Percentiles rank a stretch among this genome's conserved stretches.
These are phyloP conservation scores for Nothophytophthora sp. DNA, from an alignment of 352 stramenopile species.

Conservation along the genomic window DNA sequence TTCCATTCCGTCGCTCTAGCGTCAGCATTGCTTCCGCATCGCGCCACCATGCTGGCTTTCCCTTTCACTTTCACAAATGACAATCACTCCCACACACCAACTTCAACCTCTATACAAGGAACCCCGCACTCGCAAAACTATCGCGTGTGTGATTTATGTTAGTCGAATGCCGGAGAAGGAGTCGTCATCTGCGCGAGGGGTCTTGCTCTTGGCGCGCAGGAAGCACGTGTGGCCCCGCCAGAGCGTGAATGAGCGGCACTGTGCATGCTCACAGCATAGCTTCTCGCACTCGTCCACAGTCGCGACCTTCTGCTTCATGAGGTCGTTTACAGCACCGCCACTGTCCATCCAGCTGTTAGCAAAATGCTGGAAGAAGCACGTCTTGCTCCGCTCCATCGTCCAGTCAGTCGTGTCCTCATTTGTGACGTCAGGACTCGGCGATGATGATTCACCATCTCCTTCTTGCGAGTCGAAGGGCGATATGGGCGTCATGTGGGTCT, in stretches of 20 bases:
- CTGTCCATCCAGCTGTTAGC: slow-evolving; percentile 70
- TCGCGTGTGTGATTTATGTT: slow-evolving; percentile 14
- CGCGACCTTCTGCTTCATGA: slow-evolving; percentile 55
- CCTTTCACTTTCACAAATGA: slow-evolving; percentile 30
- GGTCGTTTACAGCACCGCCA: slow-evolving; percentile 56
- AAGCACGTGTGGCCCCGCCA: slow-evolving; percentile 75
- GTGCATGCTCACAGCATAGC: slow-evolving; percentile 59
- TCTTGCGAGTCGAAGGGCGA: slow-evolving; percentile 24
- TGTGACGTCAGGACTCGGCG: slow-evolving; percentile 5
- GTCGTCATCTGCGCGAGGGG: slow-evolving; percentile 43
- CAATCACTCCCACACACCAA: slow-evolving; percentile 25
- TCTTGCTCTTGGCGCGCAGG: slow-evolving; percentile 43
- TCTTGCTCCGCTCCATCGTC: slow-evolving; percentile 32
- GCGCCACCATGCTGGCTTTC: slow-evolving; percentile 10
- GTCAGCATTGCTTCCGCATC: not conserved
- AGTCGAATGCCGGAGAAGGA: slow-evolving; percentile 64
- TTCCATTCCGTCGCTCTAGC: slow-evolving; percentile 7
- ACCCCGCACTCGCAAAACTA: slow-evolving; percentile 24
- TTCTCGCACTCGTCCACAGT: slow-evolving; percentile 65
- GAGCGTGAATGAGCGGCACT: slow-evolving; percentile 71
- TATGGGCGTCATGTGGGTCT: slow-evolving; percentile 68
- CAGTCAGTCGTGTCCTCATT: slow-evolving; percentile 2
- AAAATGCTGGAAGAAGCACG: slow-evolving; percentile 75
- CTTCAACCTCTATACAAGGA: slow-evolving; percentile 41
- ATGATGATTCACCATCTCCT: no score